Percentiles rank a stretch among this genome's conserved stretches.
phyloP scores from a whole-genome alignment of 2,329 filamentous ascomycete species.

The Westerdykella sp. region DNA sequence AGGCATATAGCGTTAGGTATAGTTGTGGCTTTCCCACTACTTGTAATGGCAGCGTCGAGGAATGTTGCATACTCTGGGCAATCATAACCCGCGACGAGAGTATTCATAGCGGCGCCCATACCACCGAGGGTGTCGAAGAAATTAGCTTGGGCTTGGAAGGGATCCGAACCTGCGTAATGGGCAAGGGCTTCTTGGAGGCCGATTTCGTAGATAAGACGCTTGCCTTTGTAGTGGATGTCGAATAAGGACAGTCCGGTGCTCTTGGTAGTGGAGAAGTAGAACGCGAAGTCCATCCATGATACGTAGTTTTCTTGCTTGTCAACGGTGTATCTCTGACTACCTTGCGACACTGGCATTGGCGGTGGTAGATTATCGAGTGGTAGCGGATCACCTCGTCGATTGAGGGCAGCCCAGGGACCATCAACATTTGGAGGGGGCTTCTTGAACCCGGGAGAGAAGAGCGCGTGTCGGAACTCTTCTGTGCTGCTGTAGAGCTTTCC shows the following conservation, averaged over 20 bases:
- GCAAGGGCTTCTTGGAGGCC: conserved; percentile 51
- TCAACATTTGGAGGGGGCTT: conserved; percentile 46
- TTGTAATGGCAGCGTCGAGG: conserved; percentile 45
- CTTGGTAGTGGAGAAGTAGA: conserved; percentile 47
- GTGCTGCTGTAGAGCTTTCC: conserved; percentile 49
- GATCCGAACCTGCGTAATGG: conserved; percentile 48
- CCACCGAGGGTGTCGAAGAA: conserved; percentile 48
- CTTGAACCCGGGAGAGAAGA: conserved; percentile 40
- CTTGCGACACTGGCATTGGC: conserved; percentile 44
- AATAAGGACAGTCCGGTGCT: conserved; percentile 47
- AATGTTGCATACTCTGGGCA: conserved; percentile 50
- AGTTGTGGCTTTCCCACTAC: conserved; percentile 39
- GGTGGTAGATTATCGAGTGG: conserved; percentile 50
- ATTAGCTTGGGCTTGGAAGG: conserved; percentile 40
- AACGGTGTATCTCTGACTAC: conserved; percentile 39
- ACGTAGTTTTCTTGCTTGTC: conserved; percentile 43
- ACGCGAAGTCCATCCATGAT: conserved; percentile 49
- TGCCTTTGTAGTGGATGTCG: conserved; percentile 51
- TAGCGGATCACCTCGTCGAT: conserved; percentile 36
- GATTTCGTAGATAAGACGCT: conserved; percentile 52
- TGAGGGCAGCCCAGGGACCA: conserved; percentile 44
- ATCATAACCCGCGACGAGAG: conserved; percentile 47
- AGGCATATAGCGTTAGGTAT: conserved; percentile 48
- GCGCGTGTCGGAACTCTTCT: conserved; percentile 44
- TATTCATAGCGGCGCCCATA: conserved; percentile 40